Base-by-base conservation (phyloP, 2,329 filamentous ascomycete genomes). In the Berkeleyomyces basicola region DNA sequence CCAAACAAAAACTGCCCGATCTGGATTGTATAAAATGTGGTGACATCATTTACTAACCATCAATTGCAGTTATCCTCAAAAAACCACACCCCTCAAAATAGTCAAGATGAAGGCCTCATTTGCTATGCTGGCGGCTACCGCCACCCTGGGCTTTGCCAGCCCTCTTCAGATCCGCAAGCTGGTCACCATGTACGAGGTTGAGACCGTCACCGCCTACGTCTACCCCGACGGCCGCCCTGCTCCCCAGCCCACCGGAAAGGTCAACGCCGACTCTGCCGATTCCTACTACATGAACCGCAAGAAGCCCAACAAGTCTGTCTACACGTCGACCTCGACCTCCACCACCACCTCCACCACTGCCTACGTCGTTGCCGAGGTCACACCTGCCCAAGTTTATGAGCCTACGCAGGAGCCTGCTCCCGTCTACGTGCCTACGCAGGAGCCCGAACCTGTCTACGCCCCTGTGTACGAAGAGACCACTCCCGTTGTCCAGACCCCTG, bases 101-200 rank as follows among this genome's bases (percentile, higher is more conserved):
- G 65, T 64, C 71, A 78, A 70, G 66, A 81, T 81, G 79, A 81
- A 78, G 74, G 72, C 75, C 57, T 77, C 78, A 58, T 65, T 76
- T 63, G 71, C 76, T 67, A 70, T 81, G 67, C 71, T 72, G 67
- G 72, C 74, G 67, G 72, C 76, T 66, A 72, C 76, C 69, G 76
- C 78, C 68, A 66, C 77, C 61, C 66, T 80, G 70, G 77, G 74
- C 62, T 68, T 73, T 63, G 78, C 78, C 67, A 69, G 70, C 59
- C 78, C 78, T 62, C 69, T 79, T 43, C 66, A 72, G 63, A 73
- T 74, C 68, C 74, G 78, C 60, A 72, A 67, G 57, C 66, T 75
- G 65, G 67, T 74, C 65, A 77, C 74, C 39, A 67, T 76, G 3
- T 70, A 73, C 44, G 73, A 78, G 58, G 58, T 72, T 33, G 72